These are phyloP conservation scores for Pisolithus microcarpus DNA, from an alignment of 768 basidiomycete species.

Conservation along the genomic window DNA sequence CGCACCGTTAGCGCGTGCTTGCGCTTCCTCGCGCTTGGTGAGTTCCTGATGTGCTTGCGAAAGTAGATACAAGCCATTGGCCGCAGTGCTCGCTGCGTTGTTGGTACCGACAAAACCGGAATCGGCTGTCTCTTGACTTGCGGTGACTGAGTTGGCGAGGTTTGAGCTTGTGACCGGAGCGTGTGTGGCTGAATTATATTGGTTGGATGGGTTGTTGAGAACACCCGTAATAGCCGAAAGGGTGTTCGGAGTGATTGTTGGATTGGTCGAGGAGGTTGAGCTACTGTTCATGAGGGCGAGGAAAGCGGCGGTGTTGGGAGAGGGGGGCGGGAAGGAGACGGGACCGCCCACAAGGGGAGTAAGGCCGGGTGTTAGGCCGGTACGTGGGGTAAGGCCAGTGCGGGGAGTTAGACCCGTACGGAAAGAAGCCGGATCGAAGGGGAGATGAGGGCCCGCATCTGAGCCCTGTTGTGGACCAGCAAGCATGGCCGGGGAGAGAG, in stretches of 20 bases:
- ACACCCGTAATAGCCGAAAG: slow-evolving; percentile 63
- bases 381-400: slow-evolving; percentile 81
- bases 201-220: slow-evolving; percentile 37
- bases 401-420: slow-evolving; percentile 84
- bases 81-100: slow-evolving; percentile 61
- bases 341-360: slow-evolving; percentile 75
- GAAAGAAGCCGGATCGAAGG: slow-evolving; percentile 67
- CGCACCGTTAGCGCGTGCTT: slow-evolving; percentile 48
- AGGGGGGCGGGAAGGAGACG: slow-evolving; percentile 71
- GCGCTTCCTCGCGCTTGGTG: slow-evolving; percentile 87
- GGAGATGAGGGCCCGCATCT: slow-evolving; percentile 29
- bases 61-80: slow-evolving; percentile 90
- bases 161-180: slow-evolving; percentile 29
- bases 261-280: slow-evolving; percentile 26
- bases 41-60: slow-evolving; percentile 95
- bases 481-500: slow-evolving; percentile 94
- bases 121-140: slow-evolving; percentile 25
- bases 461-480: slow-evolving; percentile 65
- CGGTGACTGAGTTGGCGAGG: slow-evolving; percentile 29
- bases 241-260: slow-evolving; percentile 57
- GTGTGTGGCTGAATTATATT: slow-evolving; percentile 24
- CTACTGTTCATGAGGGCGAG: slow-evolving; percentile 81
- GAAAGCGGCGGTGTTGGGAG: slow-evolving; percentile 87
- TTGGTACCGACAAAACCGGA: slow-evolving; percentile 37
- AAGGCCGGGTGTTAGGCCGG: slow-evolving; percentile 69